Evolutionary conservation across 2,329 filamentous ascomycete genomes (phyloP).

Genomic region (Teratosphaeria pseudoeucalypti): DNA sequence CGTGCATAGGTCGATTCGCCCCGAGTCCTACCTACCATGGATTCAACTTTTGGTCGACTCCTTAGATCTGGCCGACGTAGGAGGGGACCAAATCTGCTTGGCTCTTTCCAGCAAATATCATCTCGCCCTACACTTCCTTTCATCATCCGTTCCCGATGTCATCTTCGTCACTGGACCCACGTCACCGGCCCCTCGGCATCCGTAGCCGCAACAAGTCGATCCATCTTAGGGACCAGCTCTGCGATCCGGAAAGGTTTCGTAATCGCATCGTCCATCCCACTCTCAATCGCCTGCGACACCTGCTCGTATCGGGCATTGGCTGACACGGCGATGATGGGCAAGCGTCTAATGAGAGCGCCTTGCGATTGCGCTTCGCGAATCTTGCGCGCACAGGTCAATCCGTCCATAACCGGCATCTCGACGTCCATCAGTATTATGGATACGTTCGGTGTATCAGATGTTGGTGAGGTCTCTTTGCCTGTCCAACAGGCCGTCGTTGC

Average conservation of each 20-base stretch:
- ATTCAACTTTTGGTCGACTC: too few relatives aligned
- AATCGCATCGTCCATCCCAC: slow-evolving; percentile 53
- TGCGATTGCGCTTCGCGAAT: slow-evolving; percentile 58
- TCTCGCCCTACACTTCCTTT: too few relatives aligned
- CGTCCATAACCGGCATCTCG: slow-evolving; percentile 77
- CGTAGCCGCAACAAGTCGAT: slow-evolving; percentile 29
- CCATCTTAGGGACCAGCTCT: slow-evolving; percentile 41
- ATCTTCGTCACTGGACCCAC: neutral
- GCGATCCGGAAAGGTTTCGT: slow-evolving; percentile 40
- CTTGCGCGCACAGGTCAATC: slow-evolving; percentile 57
- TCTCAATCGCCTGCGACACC: slow-evolving; percentile 57
- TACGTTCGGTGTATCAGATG: slow-evolving; percentile 9
- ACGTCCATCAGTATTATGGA: slow-evolving; percentile 64
- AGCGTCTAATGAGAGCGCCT: slow-evolving; percentile 51
- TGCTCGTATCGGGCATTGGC: slow-evolving; percentile 69
- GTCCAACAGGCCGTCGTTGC: slow-evolving; percentile 33
- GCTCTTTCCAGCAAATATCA: neutral
- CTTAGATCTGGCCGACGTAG: too few relatives aligned
- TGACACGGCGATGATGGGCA: slow-evolving; percentile 67
- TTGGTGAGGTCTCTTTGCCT: slow-evolving; percentile 7
- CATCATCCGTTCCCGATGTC: neutral
- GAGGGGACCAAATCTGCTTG: neutral
- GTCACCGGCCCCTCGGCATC: neutral
- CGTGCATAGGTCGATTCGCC: too few relatives aligned
- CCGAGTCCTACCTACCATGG: too few relatives aligned